These are phyloP conservation scores for Xylariaceae sp. DNA, from an alignment of 2,329 filamentous ascomycete species.

Conservation along the genomic window DNA sequence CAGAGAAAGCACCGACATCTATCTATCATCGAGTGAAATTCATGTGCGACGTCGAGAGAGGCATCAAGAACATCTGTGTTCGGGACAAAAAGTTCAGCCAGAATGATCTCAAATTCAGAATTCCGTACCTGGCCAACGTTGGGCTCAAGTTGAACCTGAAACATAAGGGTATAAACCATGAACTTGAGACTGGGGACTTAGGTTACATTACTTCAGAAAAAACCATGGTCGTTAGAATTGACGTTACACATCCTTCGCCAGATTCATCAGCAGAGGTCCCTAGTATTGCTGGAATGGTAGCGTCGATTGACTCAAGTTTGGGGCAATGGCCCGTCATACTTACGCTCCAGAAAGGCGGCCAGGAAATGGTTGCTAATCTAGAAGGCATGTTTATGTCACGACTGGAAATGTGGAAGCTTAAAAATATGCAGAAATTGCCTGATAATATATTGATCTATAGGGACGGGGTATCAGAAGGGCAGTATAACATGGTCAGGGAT, in stretches of 20 bases:
- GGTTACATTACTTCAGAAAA: constrained; percentile 40
- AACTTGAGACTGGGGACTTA: background rate
- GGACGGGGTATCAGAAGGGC: constrained; percentile 74
- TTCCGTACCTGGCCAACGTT: constrained; percentile 4
- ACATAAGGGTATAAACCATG: constrained; percentile 2
- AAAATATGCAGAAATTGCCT: constrained; percentile 47
- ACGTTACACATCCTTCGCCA: constrained; percentile 71
- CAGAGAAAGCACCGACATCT: background rate
- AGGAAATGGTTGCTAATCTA: constrained; percentile 62
- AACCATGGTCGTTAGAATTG: constrained; percentile 70
- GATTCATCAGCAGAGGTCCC: constrained; percentile 55
- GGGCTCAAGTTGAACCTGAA: constrained; percentile 8
- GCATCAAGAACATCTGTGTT: background rate
- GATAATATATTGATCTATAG: constrained; percentile 69
- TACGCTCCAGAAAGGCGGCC: constrained; percentile 47
- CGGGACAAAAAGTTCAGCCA: constrained; percentile 5
- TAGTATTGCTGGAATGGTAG: constrained; percentile 67
- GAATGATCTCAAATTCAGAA: background rate
- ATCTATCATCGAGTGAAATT: constrained; percentile 1
- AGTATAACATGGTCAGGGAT: constrained; percentile 58
- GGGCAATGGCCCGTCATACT: constrained; percentile 68
- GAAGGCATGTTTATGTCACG: constrained; percentile 58
- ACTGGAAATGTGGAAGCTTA: constrained; percentile 54
- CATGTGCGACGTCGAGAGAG: background rate
- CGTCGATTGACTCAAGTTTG: constrained; percentile 56